phyloP scores from a whole-genome alignment of 345 rosid species.

The Dimocarpus longan region DNA sequence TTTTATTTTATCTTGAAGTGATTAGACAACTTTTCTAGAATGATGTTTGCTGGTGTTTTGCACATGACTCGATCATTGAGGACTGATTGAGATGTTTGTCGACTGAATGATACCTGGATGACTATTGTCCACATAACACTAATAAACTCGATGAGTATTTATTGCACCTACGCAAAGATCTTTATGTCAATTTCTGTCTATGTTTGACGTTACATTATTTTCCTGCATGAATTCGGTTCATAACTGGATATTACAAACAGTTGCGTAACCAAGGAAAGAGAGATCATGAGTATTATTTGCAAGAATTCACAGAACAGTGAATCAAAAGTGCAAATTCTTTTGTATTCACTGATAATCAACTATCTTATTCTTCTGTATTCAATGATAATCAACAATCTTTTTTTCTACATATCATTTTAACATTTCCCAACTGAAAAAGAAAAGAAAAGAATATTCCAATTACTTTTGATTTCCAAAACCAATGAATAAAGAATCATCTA shows the following conservation, averaged over 20 bases:
- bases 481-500: constrained; percentile 59
- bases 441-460: constrained; percentile 3
- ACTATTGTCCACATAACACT: constrained; percentile 10
- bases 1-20: too few species aligned
- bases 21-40: too few species aligned
- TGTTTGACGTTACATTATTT: background rate
- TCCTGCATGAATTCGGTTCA: background rate
- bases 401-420: constrained; percentile 8
- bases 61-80: background rate
- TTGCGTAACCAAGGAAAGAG: background rate
- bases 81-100: background rate
- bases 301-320: background rate
- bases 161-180: constrained; percentile 5
- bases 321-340: background rate
- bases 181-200: background rate
- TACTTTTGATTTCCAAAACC: constrained; percentile 1
- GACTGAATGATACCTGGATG: background rate
- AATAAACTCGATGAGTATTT: background rate
- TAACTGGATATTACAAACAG: background rate
- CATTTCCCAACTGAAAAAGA: background rate
- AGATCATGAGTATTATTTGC: background rate
- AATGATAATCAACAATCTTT: constrained; percentile 3
- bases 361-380: constrained; percentile 8
- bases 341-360: constrained; percentile 15
- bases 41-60: too few species aligned